These are phyloP conservation scores for Pseudoscleropodium purum DNA, from an alignment of 225 moss, liverwort and hornwort species.

Conservation along the genomic window DNA sequence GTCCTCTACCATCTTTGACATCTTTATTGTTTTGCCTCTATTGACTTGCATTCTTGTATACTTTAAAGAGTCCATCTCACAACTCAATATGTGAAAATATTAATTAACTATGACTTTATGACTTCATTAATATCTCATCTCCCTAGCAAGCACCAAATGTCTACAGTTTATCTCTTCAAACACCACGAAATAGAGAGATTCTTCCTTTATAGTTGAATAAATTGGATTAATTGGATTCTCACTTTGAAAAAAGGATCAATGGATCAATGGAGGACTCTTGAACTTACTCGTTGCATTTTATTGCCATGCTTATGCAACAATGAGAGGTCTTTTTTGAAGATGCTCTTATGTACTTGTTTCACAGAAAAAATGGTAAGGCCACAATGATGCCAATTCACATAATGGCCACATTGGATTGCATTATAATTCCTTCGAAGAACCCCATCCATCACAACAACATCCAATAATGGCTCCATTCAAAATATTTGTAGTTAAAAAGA, in stretches of 20 bases:
- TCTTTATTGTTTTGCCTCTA: fast-evolving
- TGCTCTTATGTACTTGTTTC: not conserved
- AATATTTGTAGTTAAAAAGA: fast-evolving
- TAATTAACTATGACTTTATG: not conserved
- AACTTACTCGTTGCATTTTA: not conserved
- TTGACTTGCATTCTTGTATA: not conserved
- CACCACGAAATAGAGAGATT: fast-evolving
- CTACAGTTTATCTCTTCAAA: not conserved
- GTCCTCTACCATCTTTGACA: not conserved
- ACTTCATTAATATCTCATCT: not conserved
- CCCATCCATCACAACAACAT: not conserved
- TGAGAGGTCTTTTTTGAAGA: not conserved
- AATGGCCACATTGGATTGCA: fast-evolving
- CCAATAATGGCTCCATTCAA: not conserved
- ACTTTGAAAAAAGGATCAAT: not conserved
- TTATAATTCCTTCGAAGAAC: fast-evolving
- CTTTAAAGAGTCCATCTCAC: not conserved
- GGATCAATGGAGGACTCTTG: fast-evolving
- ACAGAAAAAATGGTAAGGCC: fast-evolving
- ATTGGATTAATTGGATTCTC: not conserved
- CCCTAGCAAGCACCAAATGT: not conserved
- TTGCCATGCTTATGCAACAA: not conserved
- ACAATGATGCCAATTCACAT: not conserved
- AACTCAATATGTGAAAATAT: not conserved
- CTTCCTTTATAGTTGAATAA: not conserved